Base-by-base conservation (phyloP, 2,329 filamentous ascomycete species). In the Aspergillus unguis region DNA sequence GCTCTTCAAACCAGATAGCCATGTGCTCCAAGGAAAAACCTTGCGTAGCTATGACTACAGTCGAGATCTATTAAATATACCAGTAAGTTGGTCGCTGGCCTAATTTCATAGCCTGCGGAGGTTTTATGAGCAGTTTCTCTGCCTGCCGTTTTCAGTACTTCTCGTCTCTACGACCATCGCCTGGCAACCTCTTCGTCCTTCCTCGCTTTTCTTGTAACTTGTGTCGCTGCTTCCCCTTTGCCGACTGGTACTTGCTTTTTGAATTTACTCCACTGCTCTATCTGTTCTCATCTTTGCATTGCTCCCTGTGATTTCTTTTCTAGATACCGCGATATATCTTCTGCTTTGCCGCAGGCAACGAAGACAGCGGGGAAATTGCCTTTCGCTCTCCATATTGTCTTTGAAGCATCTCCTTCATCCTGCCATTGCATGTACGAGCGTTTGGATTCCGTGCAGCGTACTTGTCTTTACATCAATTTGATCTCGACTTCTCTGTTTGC, bases 371-470 rank as follows among this genome's bases (percentile, higher is more conserved):
- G 48, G 50, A 43, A 28, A 32, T 38, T 35, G 48, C 61, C 60
- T 47, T 59, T 44, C 52, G 49, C 52, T 54, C 58, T 58, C 57
- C 58, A 48, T 27, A 35, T 53, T 55, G 61, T 63, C 48, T 65
- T 46, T 57, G 46, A 57, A 54, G 28, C 54, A 62, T 62, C 50
- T 65, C 40, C 46, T 48, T 51, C 54, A 50, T 50, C 54, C 62
- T 63, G 49, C 55, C 33, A 35, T 60, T 62, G 44, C 54, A 62
- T 66, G 53, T 65, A 55, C 58, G 57, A 56, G 46, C 40, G 58
- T 52, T 60, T 64, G 61, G 56, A 60, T 57, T 56, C 56, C 57
- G 52, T 53, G 46, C 45, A 55, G 54, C 35, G 46, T 56, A 50
- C 47, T 53, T 51, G 55, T 53, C 41, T 48, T 56, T 46, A 40